A percentile compares a stretch with the other conserved stretches of the same genome.
phyloP scores from a whole-genome alignment of 495 filamentous ascomycete genomes.

The Trichoderma parareesei region DNA sequence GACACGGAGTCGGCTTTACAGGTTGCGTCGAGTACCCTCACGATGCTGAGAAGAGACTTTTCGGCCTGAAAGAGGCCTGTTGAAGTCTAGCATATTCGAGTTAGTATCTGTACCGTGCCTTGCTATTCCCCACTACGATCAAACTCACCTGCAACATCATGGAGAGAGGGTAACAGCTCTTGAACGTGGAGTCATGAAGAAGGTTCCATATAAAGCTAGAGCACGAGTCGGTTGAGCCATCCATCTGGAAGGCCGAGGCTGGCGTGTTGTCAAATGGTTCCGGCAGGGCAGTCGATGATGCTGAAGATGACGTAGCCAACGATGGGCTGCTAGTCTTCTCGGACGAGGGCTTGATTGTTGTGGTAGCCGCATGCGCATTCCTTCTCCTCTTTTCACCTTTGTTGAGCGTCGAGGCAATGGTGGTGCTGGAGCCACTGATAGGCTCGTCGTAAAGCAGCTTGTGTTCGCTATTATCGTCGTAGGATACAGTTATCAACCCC shows the following conservation, averaged over 20 bases:
- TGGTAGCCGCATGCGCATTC: neutral
- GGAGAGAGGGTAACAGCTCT: conserved; percentile 64
- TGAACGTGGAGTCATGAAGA: conserved; percentile 53
- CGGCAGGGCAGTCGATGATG: conserved; percentile 40
- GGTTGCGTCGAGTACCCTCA: conserved; percentile 60
- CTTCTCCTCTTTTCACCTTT: neutral
- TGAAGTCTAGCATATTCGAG: conserved; percentile 35
- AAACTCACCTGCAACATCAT: conserved; percentile 55
- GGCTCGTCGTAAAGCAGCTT: neutral
- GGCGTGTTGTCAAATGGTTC: conserved; percentile 64
- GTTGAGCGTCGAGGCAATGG: neutral
- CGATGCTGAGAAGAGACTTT: conserved; percentile 55
- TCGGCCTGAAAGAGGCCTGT: conserved; percentile 67
- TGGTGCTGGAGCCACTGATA: neutral
- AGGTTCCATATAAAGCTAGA: conserved; percentile 60
- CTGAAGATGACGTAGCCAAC: neutral
- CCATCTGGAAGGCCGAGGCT: conserved; percentile 56
- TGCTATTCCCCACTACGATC: too few species aligned
- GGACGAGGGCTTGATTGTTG: neutral
- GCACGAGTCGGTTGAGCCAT: conserved; percentile 38
- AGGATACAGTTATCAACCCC: neutral
- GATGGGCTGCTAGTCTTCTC: neutral
- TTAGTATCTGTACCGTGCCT: conserved; percentile 7
- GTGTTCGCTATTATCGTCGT: neutral
- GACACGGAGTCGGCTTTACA: conserved; percentile 53